Conservation (phyloP, 805 yeast species). For the Ogataea minuta region DNA sequence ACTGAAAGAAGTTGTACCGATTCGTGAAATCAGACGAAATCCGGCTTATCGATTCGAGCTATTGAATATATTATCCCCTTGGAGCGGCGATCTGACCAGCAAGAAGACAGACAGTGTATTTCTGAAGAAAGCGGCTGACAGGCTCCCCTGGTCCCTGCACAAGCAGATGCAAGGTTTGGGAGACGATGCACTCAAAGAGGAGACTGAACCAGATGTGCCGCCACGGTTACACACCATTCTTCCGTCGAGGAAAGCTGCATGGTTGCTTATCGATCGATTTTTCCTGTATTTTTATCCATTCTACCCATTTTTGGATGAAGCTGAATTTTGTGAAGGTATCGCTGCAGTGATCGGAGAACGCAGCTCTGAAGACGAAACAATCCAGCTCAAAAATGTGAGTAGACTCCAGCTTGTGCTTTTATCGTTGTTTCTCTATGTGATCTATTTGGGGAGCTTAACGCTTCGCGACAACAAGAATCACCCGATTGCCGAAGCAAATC, state of each 20-base stretch:
- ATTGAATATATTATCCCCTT: conserved; percentile 12
- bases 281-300: conserved; percentile 46
- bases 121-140: not conserved
- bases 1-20: conserved; percentile 1
- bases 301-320: conserved; percentile 46
- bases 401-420: conserved; percentile 41
- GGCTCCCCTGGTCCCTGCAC: not conserved
- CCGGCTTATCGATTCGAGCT: conserved; percentile 10
- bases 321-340: conserved; percentile 32
- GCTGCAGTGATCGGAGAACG: conserved; percentile 36
- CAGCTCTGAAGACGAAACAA: conserved; percentile 27
- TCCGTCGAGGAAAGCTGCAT: conserved; percentile 40
- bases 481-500: conserved; percentile 25
- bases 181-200: not conserved
- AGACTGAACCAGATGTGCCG: not conserved
- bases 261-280: conserved; percentile 42
- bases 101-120: not conserved
- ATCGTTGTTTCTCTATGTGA: conserved; percentile 39
- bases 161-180: not conserved
- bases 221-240: conserved; percentile 30
- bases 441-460: conserved; percentile 43
- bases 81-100: not conserved
- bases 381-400: conserved; percentile 35
- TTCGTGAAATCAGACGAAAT: conserved; percentile 5
- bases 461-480: conserved; percentile 29